Evolutionary conservation across 495 filamentous ascomycete species (phyloP), one percentile per base, ranked within the genome.

Genomic region (Lasiosphaeris hirsuta): DNA sequence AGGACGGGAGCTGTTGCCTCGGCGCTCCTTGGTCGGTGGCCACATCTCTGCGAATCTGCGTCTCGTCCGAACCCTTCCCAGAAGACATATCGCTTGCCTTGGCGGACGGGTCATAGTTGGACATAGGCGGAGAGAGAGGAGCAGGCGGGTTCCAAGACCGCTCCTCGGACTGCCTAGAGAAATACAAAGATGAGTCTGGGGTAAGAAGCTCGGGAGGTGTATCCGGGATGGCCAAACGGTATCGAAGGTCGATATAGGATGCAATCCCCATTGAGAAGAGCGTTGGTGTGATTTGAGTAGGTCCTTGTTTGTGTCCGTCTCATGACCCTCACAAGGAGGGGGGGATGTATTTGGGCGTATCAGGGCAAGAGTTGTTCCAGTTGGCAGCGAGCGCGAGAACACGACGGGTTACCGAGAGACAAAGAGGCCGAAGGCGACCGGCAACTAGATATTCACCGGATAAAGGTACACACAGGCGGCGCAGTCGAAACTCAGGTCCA

Each of bases 211-310:
- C 76, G 36, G 75, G 75, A 51, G 74, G 72, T 13, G 73, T 79
- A 55, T 75, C 66, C 59, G 75, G 72, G 53, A 72, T 59, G 61
- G 70, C 57, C 57, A 71, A 65, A 40, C 72, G 75, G 64, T 69
- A 69, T 62, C 71, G 69, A 74, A 71, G 67, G 58, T 80, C 74
- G 67, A 72, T 61, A 54, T 61, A 71, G 65, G 68, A 64, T 66
- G 68, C 59, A 75, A 79, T 70, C 66, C 75, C 76, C 76, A 79
- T 79, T 76, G 75, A 73, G 70, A 75, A 62, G 54, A 66, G 62
- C 53, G 51, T 57, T 40, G 54, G 34, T 49, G 53, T 46, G 43
- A 35, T 54, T 40, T 46, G 39, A 36, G 37, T 17, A 61, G 54
- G 37, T 43, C 42, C n/a, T 55, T 60, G 54, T 60, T 50, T 34